Evolutionary conservation across 305 asterid species (phyloP), one percentile per base, ranked within the genome.

Genomic region (Andrographis paniculata): DNA sequence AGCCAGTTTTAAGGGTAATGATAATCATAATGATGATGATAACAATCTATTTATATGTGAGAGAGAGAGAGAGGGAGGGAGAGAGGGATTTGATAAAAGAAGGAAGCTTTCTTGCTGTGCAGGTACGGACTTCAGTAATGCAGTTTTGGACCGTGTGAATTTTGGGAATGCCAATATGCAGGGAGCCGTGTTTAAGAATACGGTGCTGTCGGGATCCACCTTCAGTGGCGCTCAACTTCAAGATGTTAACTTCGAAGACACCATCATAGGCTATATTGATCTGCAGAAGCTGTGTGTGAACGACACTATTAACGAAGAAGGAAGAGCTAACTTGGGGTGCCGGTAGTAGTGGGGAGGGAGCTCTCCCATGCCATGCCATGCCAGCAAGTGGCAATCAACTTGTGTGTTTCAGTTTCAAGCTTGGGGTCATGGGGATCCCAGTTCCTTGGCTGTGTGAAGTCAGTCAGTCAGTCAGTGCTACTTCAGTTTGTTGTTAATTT

Each of bases 151-250:
- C 72, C 77, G 97, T 45, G 97, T 88, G 57, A 76, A 73, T 70
- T 84, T 84, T 24, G 93, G 48, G 48, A 84, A 82, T 58, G 95
- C 95, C 1, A 64, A 84, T 57, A 86, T 88, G 16, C 58, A 63
- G 44, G 95, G 97, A 59, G 95, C 88, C 1, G 58, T 77, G 61
- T 85, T 89, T 60, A 89, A 24, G 76, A 89, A 89, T 58, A 78
- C 94, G 0, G 88, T 89, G 9, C 76, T 89, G 17, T 89, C 98
- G 5, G 98, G 95, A 42, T 85, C 98, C 43, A 89, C 98, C 4
- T 89, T 89, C 42, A 51, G 42, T 0, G 77, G 61, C 2, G 98
- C 98, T 57, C 84, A 69, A 51, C 93, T 82, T 50, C 73, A 80
- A 69, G 93, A 73, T 63, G 98, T 42, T 6, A 88, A 76, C 23